Conservation (phyloP, 2,329 filamentous ascomycete genomes). For the Cyanodermella asteris region DNA sequence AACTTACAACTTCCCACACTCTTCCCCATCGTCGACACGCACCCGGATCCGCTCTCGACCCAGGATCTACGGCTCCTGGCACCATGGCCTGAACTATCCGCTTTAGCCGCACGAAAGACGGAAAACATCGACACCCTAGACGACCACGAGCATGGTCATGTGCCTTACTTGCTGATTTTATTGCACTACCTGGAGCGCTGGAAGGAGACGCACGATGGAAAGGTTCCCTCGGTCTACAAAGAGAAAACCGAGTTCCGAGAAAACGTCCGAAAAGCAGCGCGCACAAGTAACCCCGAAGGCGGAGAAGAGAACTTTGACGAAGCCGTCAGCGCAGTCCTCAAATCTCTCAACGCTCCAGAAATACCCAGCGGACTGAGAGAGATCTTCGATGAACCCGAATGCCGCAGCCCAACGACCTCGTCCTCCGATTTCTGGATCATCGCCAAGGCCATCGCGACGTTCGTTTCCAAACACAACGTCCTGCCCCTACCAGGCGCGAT, state of each 20-base stretch:
- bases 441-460: conserved; percentile 53
- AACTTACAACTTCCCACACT: conserved; percentile 54
- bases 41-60: conserved; percentile 68
- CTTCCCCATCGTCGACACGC: conserved; percentile 87
- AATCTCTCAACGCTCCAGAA: conserved; percentile 51
- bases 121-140: conserved; percentile 45
- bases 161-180: conserved; percentile 69
- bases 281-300: conserved; percentile 56
- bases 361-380: conserved; percentile 50
- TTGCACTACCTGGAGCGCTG: conserved; percentile 65
- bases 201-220: conserved; percentile 48
- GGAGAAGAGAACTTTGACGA: conserved; percentile 96
- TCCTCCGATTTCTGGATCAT: conserved; percentile 72
- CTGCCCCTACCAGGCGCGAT: conserved; percentile 71
- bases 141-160: conserved; percentile 69
- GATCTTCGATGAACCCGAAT: conserved; percentile 39
- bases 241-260: conserved; percentile 72
- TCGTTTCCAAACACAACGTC: conserved; percentile 49
- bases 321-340: conserved; percentile 67
- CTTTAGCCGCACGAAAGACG: conserved; percentile 46
- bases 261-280: conserved; percentile 42
- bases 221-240: conserved; percentile 49
- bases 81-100: conserved; percentile 64
- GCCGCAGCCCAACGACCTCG: conserved; percentile 20
- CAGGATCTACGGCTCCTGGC: conserved; percentile 64